phyloP scores from a whole-genome alignment of 768 basidiomycete species.

The Trametes cinnabarina region DNA sequence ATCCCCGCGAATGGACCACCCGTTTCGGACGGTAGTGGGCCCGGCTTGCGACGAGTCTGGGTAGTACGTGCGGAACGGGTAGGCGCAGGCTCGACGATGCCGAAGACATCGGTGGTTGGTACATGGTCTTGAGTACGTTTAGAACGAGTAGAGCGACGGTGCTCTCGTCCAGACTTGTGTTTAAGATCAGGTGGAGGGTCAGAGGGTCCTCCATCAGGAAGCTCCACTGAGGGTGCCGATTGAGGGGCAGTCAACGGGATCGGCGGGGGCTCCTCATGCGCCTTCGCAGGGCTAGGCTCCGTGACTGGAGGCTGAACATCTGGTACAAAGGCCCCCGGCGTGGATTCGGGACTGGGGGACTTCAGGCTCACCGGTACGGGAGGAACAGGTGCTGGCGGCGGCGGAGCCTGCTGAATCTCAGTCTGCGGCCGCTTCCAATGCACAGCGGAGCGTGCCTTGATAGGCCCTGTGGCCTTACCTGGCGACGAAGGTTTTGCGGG shows the following conservation, averaged over 20 bases:
- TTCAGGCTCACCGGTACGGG: not conserved
- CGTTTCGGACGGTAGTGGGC: conserved; percentile 32
- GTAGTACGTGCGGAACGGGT: conserved; percentile 27
- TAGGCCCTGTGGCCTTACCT: conserved; percentile 24
- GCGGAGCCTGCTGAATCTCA: not conserved
- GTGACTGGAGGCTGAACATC: not conserved
- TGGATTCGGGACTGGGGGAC: not conserved
- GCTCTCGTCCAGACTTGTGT: not conserved
- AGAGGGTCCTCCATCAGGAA: not conserved
- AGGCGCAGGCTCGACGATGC: conserved; percentile 20
- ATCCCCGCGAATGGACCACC: conserved; percentile 56
- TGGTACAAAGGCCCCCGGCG: not conserved
- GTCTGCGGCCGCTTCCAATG: conserved; percentile 31
- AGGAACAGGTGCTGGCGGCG: not conserved
- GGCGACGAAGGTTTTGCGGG: conserved; percentile 2
- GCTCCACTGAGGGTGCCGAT: not conserved
- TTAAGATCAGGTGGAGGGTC: conserved; percentile 7
- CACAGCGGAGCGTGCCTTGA: conserved; percentile 42
- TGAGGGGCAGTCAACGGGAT: not conserved
- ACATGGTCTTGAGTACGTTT: conserved; percentile 42
- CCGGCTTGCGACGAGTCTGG: conserved; percentile 44
- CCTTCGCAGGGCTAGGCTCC: not conserved
- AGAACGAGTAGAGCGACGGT: conserved; percentile 51
- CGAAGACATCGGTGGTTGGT: conserved; percentile 40
- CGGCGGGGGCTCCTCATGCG: not conserved